A percentile compares a stretch with the other conserved stretches of the same genome.
These are phyloP conservation scores for Escovopsis weberi DNA, from an alignment of 2,329 filamentous ascomycete genomes.

Conservation along the genomic window DNA sequence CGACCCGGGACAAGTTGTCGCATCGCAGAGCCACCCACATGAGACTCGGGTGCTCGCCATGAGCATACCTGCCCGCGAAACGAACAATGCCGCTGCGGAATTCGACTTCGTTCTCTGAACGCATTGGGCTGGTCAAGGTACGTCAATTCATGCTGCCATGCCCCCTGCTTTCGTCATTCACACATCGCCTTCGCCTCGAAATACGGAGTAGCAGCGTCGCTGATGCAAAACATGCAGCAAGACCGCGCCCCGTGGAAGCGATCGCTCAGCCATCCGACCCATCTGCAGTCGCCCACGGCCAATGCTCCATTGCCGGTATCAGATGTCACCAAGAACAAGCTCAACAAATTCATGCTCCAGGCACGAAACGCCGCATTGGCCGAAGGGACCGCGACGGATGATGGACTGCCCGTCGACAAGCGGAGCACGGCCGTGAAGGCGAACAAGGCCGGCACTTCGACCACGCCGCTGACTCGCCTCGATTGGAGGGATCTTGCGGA, in stretches of 20 bases:
- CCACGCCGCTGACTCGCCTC: slow-evolving; percentile 37
- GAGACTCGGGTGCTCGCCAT: slow-evolving; percentile 8
- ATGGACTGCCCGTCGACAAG: neutral
- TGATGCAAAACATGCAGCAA: slow-evolving; percentile 9
- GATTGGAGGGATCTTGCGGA: slow-evolving; percentile 46
- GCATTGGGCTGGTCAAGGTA: slow-evolving; percentile 19
- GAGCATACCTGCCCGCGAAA: neutral
- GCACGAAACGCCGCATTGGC: slow-evolving; percentile 12
- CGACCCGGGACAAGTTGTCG: neutral
- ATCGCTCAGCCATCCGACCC: slow-evolving; percentile 35
- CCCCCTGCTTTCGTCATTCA: neutral
- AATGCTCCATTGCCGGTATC: slow-evolving; percentile 36
- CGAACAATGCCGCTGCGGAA: slow-evolving; percentile 25
- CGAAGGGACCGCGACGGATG: slow-evolving; percentile 5
- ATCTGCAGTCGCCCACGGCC: slow-evolving; percentile 19
- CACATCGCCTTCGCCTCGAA: neutral
- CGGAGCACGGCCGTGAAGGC: slow-evolving; percentile 5
- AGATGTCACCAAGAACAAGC: slow-evolving; percentile 44
- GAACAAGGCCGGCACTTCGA: slow-evolving; percentile 11
- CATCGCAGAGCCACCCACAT: neutral
- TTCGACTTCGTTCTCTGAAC: slow-evolving; percentile 27
- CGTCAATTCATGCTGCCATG: slow-evolving; percentile 1
- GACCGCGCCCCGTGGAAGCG: slow-evolving; percentile 35
- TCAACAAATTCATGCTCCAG: slow-evolving; percentile 37
- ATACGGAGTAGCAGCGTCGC: slow-evolving; percentile 7